phyloP scores from a whole-genome alignment of 441 rosid genomes.

The Daphne laureola region DNA sequence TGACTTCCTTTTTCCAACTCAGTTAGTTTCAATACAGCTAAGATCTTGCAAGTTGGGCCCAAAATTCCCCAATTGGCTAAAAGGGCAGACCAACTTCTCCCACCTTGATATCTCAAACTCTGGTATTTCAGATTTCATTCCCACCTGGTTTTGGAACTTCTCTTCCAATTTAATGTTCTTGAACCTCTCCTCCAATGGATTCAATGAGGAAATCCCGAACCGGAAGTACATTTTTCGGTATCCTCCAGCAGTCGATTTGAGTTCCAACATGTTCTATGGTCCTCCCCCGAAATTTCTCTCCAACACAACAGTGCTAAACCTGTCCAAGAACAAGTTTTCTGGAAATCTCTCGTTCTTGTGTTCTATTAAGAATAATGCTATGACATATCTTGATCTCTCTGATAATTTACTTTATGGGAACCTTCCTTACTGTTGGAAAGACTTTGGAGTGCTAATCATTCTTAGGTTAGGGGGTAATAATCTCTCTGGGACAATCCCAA shows the following conservation, averaged over 20 bases:
- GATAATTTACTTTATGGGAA: constrained; percentile 13
- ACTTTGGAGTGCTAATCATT: background rate
- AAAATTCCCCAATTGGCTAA: constrained; percentile 19
- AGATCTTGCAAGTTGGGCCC: constrained; percentile 11
- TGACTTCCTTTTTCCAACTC: constrained; percentile 11
- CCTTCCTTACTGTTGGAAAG: constrained; percentile 20
- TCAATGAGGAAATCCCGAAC: constrained; percentile 4
- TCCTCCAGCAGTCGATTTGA: constrained; percentile 1
- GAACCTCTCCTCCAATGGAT: constrained; percentile 8
- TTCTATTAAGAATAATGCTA: background rate
- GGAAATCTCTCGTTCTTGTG: constrained; percentile 9
- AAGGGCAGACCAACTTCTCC: background rate
- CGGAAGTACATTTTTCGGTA: background rate
- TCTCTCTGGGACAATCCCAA: constrained; percentile 12
- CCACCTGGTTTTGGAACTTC: constrained; percentile 18
- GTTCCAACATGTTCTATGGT: constrained; percentile 9
- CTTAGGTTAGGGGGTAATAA: constrained; percentile 13
- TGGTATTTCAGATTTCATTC: constrained; percentile 13
- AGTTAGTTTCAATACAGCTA: background rate
- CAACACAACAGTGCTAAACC: background rate
- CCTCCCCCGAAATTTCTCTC: background rate
- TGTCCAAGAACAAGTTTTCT: constrained; percentile 8
- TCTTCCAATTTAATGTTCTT: constrained; percentile 1
- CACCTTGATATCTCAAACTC: constrained; percentile 4
- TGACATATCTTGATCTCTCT: constrained; percentile 2